Conservation (phyloP, 1,139 yeast genomes). For the Yamadazyma buinensis region DNA sequence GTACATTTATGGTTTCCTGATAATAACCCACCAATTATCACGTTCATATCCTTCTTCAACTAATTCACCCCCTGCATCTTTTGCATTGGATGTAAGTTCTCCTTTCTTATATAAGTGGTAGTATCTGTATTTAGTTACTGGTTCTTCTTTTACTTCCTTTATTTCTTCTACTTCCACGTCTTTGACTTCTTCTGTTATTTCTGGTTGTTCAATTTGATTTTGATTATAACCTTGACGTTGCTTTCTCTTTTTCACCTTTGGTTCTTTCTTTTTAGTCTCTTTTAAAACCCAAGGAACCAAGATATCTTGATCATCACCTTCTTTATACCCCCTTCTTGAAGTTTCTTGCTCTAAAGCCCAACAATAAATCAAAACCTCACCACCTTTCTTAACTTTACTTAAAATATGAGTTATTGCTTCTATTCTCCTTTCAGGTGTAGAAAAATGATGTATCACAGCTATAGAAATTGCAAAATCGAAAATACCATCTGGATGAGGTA, state of each 20-base stretch:
- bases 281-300: constrained; percentile 92
- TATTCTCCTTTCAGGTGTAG: constrained; percentile 75
- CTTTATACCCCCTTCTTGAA: constrained; percentile 83
- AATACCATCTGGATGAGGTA: constrained; percentile 58
- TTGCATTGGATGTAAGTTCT: constrained; percentile 70
- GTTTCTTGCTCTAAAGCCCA: constrained; percentile 95
- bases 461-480: constrained; percentile 93
- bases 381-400: constrained; percentile 53
- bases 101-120: constrained; percentile 85
- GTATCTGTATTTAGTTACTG: constrained; percentile 66
- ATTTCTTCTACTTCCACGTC: constrained; percentile 10
- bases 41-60: constrained; percentile 79
- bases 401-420: constrained; percentile 70
- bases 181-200: constrained; percentile 17
- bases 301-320: constrained; percentile 89
- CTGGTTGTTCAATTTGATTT: constrained; percentile 3
- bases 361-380: constrained; percentile 77
- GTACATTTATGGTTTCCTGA: constrained; percentile 19
- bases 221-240: constrained; percentile 13
- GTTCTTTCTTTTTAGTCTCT: constrained; percentile 29
- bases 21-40: constrained; percentile 86
- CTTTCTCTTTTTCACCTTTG: constrained; percentile 20
- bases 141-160: constrained; percentile 20
- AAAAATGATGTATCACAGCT: constrained; percentile 94
- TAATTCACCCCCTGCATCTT: constrained; percentile 56